Evolutionary conservation across 805 yeast genomes (phyloP).

Genomic region (Vanderwaltozyma tropicalis): DNA sequence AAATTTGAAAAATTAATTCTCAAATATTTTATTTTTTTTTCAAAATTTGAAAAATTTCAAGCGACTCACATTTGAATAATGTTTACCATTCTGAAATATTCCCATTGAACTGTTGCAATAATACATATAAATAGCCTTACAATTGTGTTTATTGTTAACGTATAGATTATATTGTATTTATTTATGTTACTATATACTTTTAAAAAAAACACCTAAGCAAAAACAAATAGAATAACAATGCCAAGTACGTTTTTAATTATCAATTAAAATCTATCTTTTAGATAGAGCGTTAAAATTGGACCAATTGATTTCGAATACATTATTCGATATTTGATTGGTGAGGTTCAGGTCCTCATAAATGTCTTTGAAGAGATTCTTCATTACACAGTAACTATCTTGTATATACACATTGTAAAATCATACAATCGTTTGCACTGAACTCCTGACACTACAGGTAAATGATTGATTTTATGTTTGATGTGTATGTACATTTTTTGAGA

Average conservation of each 20-base stretch:
- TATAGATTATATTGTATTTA: not conserved
- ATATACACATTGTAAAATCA: not conserved
- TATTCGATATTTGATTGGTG: slow-evolving; percentile 17
- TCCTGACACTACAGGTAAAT: slow-evolving; percentile 77
- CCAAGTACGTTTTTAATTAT: slow-evolving; percentile 4
- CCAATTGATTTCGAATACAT: not conserved
- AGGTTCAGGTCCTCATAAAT: slow-evolving; percentile 67
- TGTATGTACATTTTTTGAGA: no score
- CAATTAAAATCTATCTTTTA: not conserved
- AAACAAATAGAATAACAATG: slow-evolving; percentile 1
- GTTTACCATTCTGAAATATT: no score
- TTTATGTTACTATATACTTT: not conserved
- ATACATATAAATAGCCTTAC: no score
- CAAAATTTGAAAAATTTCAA: no score
- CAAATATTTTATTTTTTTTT: no score
- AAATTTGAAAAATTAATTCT: no score
- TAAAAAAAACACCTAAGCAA: slow-evolving; percentile 8
- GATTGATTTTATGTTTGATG: not conserved
- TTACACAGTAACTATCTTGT: not conserved
- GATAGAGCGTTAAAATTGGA: not conserved
- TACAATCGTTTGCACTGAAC: slow-evolving; percentile 45
- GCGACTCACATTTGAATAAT: no score
- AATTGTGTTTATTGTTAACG: no score
- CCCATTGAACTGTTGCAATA: no score
- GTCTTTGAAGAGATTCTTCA: slow-evolving; percentile 2